phyloP scores from a whole-genome alignment of 2,329 filamentous ascomycete species.

The Penicillium sp. region DNA sequence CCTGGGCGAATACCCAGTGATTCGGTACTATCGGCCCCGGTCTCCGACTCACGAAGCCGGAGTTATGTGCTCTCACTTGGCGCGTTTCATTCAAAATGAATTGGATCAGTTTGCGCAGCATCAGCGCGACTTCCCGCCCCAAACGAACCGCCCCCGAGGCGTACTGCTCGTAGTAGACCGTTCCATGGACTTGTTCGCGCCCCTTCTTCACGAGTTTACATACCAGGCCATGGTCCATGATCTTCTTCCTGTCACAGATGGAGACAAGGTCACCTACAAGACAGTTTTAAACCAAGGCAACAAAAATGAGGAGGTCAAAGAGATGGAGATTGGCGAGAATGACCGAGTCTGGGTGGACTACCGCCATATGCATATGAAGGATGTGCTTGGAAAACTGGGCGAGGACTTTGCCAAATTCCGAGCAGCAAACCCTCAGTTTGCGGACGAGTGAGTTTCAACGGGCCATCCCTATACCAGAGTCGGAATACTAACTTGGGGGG shows the following conservation, averaged over 20 bases:
- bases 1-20: conserved; percentile 88
- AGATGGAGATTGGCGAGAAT: conserved; percentile 86
- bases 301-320: conserved; percentile 72
- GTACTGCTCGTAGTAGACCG: conserved; percentile 85
- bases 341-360: conserved; percentile 96
- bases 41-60: conserved; percentile 79
- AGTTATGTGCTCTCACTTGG: conserved; percentile 83
- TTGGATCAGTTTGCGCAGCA: conserved; percentile 84
- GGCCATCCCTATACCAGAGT: not conserved
- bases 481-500: conserved; percentile 4
- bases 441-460: conserved; percentile 57
- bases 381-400: conserved; percentile 91
- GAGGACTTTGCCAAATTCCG: conserved; percentile 91
- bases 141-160: conserved; percentile 70
- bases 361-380: conserved; percentile 94
- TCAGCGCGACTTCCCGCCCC: conserved; percentile 79
- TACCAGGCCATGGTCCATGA: conserved; percentile 99
- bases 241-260: conserved; percentile 81
- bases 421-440: conserved; percentile 87
- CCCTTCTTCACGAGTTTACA: conserved; percentile 91
- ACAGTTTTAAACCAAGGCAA: conserved; percentile 75
- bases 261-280: conserved; percentile 82
- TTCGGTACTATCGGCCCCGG: conserved; percentile 82
- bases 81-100: conserved; percentile 87
- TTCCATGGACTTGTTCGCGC: conserved; percentile 87